Conservation (phyloP, 495 filamentous ascomycete species). For the Immersiella caudata region DNA sequence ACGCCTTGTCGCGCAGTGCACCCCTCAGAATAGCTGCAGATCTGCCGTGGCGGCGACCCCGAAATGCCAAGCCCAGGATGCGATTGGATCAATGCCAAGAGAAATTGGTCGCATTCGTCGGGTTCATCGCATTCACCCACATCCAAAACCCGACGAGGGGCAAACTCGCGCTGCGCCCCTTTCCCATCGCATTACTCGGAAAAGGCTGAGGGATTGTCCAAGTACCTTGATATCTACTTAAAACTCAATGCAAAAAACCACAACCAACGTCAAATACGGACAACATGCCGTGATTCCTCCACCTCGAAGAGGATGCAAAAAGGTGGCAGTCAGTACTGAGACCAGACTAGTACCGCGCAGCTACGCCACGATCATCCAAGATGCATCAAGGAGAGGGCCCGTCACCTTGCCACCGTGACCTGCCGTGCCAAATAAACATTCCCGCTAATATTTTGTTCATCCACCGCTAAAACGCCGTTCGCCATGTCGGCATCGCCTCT, state of each 20-base stretch:
- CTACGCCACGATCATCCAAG: neutral
- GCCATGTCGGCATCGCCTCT: neutral
- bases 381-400: neutral
- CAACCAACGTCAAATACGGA: too few relatives aligned
- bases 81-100: neutral
- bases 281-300: too few relatives aligned
- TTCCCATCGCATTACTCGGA: neutral
- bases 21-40: neutral
- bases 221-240: too few relatives aligned
- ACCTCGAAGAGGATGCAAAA: too few relatives aligned
- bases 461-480: neutral
- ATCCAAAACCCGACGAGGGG: neutral
- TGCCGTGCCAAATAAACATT: neutral
- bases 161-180: neutral
- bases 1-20: neutral
- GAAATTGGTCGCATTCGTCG: constrained; percentile 19
- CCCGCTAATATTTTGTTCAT: neutral
- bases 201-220: neutral
- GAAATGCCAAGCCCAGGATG: neutral
- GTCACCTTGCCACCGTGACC: neutral
- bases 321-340: too few relatives aligned
- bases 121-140: neutral
- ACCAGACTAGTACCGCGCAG: neutral
- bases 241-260: too few relatives aligned
- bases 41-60: neutral